Percentiles rank a stretch among this genome's conserved stretches.
These are phyloP conservation scores for Cyclotella kingstonii DNA, from an alignment of 108 stramenopile species.

Conservation along the genomic window DNA sequence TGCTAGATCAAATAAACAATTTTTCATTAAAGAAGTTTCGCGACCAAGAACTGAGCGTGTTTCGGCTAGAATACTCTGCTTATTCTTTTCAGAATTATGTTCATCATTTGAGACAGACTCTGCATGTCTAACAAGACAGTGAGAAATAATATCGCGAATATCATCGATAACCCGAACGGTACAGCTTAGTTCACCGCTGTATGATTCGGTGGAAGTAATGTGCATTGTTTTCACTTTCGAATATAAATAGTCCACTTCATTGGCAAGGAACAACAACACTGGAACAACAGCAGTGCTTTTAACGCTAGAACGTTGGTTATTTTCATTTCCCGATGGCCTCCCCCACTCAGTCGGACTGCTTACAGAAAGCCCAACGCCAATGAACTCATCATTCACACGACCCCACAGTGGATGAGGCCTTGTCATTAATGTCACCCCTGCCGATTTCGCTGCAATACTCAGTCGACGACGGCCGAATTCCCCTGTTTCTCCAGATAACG, in stretches of 20 bases:
- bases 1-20: conserved; percentile 49
- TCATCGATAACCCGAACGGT: conserved; percentile 43
- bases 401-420: conserved; percentile 45
- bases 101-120: not conserved
- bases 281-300: conserved; percentile 25
- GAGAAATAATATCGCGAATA: conserved; percentile 62
- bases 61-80: conserved; percentile 12
- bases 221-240: conserved; percentile 12
- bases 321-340: not conserved
- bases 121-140: conserved; percentile 46
- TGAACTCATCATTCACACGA: conserved; percentile 26
- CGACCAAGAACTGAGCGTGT: conserved; percentile 50
- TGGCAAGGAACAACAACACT: conserved; percentile 49
- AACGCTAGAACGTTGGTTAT: not conserved
- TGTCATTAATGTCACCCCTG: conserved; percentile 14
- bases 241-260: conserved; percentile 25
- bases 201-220: conserved; percentile 2
- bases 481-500: conserved; percentile 13
- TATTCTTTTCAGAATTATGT: not conserved
- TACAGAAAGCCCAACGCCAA: conserved; percentile 1
- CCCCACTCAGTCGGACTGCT: not conserved
- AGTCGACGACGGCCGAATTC: conserved; percentile 23
- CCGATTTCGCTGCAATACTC: conserved; percentile 26
- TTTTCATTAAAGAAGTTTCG: conserved; percentile 44
- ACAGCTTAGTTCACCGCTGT: conserved; percentile 40